Evolutionary conservation across 1,284 basidiomycete species (phyloP), one percentile per base, ranked within the genome.

Genomic region (Xerocomus nothofagi): DNA sequence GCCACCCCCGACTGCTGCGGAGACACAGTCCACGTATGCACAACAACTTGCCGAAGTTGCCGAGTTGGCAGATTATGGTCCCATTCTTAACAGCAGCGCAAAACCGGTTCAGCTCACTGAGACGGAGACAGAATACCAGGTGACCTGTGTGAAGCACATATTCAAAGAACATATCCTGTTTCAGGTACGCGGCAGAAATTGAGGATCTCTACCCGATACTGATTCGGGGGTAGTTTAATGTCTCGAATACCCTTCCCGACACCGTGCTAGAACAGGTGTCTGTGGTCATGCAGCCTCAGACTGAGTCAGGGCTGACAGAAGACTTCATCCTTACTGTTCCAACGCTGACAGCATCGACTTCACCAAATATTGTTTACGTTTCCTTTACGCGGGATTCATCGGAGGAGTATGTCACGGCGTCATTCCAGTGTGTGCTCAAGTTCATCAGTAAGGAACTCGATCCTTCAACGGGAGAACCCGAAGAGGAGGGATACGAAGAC

Each of bases 381-480:
- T 96, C 93, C 1, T 98, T 98, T 75, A 89, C 91, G 6, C 88
- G 95, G 46, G 82, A 86, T 50, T 73, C 77, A 23, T 86, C 92
- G 0, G 81, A 81, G 21, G 81, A 84, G 52, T 99, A 93, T 72
- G 80, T 86, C 3, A 74, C 86, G 30, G 91, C 85, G 4, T 89
- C 92, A n/a, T 96, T 98, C 79, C 78, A 81, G 54, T 97, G 93
- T 67, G 84, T 87, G n/a, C 84, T 99, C 70, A 94, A 93, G 70
- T 99, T 98, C 67, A 77, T 96, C 60, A 95, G 91, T 73, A 99
- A 99, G 72, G 97, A 99, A 68, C 82, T 99, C 15, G 97, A 99
- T 70, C 97, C 97, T 14, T 78, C 87, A 23, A 96, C 90, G n/a
- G 95, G 95, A 45, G 89, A 94, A 68, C 96, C 97, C 12, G 97